These are phyloP conservation scores for Aspergillus udagawae DNA, from an alignment of 2,329 filamentous ascomycete genomes.

Conservation along the genomic window DNA sequence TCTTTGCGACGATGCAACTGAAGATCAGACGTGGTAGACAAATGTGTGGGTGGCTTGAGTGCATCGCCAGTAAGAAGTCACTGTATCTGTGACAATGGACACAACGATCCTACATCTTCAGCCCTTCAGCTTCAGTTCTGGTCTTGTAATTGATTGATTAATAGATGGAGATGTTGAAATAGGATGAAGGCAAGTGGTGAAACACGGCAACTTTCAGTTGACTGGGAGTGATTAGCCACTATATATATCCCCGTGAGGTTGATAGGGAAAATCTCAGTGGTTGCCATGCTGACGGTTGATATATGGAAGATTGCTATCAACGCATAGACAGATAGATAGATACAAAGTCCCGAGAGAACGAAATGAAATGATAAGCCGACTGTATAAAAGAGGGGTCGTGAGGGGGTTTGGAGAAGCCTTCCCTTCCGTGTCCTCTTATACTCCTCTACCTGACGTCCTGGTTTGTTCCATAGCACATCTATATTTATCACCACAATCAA, in stretches of 20 bases:
- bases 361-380: not conserved
- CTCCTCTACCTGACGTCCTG: not conserved
- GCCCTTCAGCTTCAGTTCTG: no score
- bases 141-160: no score
- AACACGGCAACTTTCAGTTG: no score
- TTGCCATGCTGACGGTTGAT: no score
- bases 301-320: not conserved
- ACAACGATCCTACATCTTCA: not conserved
- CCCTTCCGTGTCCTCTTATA: not conserved
- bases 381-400: not conserved
- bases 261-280: no score
- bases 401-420: not conserved
- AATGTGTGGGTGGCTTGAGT: no score
- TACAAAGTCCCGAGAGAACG: not conserved
- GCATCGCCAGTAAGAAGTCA: no score
- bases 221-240: no score
- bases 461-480: not conserved
- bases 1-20: not conserved
- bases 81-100: not conserved
- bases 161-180: no score
- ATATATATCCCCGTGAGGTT: no score
- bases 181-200: no score
- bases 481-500: not conserved
- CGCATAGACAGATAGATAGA: not conserved
- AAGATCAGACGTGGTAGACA: no score